Conservation (phyloP, 2,329 filamentous ascomycete genomes). For the Arthrobotrys conoides region DNA sequence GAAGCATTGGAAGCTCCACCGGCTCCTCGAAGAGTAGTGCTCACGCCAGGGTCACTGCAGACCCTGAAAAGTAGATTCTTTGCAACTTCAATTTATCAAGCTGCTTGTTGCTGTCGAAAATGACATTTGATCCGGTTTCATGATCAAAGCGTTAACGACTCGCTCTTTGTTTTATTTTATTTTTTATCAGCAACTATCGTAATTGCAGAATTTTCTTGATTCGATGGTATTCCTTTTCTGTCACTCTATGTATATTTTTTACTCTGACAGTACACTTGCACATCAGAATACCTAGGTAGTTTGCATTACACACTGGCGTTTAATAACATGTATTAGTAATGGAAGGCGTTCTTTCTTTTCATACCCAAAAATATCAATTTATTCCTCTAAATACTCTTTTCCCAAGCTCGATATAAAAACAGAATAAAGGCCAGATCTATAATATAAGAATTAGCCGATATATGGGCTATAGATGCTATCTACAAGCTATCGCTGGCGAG, state of each 20-base stretch:
- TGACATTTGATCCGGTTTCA: not conserved
- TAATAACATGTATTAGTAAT: conserved; percentile 29
- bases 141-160: not conserved
- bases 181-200: conserved; percentile 10
- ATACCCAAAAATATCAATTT: not conserved
- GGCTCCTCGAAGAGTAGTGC: conserved; percentile 15
- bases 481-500: conserved; percentile 31
- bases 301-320: conserved; percentile 4
- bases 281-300: not conserved
- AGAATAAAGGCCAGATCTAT: not conserved
- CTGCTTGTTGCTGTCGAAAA: not conserved
- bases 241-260: conserved; percentile 18
- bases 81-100: not conserved
- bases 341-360: conserved; percentile 15
- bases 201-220: conserved; percentile 22
- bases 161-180: conserved; percentile 9
- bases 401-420: not conserved
- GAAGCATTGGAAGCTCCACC: conserved; percentile 27
- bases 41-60: conserved; percentile 18
- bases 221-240: conserved; percentile 18
- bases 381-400: not conserved
- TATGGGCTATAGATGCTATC: conserved; percentile 37
- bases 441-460: not conserved
- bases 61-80: conserved; percentile 30
- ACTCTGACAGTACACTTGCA: not conserved